Conservation (phyloP, 2,329 filamentous ascomycete genomes). For the Leptographium radiaticola region DNA sequence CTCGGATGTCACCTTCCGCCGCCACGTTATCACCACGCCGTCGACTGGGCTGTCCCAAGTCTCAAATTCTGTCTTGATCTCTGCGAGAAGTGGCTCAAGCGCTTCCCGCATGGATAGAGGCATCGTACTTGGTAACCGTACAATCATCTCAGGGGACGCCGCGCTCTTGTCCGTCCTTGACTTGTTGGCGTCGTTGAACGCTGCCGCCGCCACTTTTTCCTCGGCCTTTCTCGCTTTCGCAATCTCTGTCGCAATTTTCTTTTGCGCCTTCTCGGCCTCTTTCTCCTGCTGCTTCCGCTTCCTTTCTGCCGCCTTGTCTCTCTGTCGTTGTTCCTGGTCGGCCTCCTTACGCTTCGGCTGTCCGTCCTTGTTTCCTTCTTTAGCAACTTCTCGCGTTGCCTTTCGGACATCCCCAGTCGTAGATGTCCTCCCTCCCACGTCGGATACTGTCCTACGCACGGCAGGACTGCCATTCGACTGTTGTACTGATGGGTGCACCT, state of each 20-base stretch:
- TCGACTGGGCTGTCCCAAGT: conserved; percentile 32
- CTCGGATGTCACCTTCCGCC: conserved; percentile 49
- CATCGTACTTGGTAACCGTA: conserved; percentile 51
- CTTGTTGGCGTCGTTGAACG: conserved; percentile 62
- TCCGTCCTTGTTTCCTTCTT: conserved; percentile 9
- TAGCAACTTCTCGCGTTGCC: neutral
- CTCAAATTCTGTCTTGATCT: conserved; percentile 33
- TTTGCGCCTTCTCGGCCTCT: conserved; percentile 41
- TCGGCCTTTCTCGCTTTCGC: conserved; percentile 47
- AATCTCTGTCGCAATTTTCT: conserved; percentile 41
- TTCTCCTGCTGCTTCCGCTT: conserved; percentile 43
- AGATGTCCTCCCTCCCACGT: neutral
- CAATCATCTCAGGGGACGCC: conserved; percentile 64
- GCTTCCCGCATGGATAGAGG: conserved; percentile 31
- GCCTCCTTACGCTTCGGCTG: conserved; percentile 12
- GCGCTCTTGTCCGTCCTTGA: conserved; percentile 59
- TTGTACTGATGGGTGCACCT: neutral
- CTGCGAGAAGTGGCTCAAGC: conserved; percentile 34
- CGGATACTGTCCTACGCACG: neutral
- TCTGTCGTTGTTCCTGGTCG: conserved; percentile 28
- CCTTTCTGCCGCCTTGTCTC: conserved; percentile 40
- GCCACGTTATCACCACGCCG: conserved; percentile 53
- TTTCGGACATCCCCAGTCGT: conserved; percentile 3
- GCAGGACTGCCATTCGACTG: neutral
- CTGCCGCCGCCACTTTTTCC: conserved; percentile 51